Conservation (phyloP, 805 yeast species). For the Millerago galiae region DNA sequence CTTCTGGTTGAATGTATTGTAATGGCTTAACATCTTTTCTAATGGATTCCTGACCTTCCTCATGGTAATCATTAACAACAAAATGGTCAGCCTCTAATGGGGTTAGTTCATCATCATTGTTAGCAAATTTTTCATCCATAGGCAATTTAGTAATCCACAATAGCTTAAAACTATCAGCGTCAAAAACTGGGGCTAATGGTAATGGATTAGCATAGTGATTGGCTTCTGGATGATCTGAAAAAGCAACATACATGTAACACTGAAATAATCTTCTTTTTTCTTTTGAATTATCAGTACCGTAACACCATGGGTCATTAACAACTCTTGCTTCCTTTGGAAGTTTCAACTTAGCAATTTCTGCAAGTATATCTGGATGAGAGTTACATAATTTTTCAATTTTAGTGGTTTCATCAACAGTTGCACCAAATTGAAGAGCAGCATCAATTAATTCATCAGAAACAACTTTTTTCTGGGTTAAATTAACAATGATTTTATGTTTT, state of each 20-base stretch:
- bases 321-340: slow-evolving; percentile 47
- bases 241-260: slow-evolving; percentile 69
- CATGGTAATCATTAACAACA: slow-evolving; percentile 64
- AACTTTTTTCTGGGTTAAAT: no score
- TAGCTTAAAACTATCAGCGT: not conserved
- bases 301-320: slow-evolving; percentile 78
- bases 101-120: slow-evolving; percentile 52
- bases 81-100: slow-evolving; percentile 58
- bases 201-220: slow-evolving; percentile 73
- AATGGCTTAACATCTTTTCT: slow-evolving; percentile 63
- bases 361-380: slow-evolving; percentile 30
- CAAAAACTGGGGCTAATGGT: slow-evolving; percentile 61
- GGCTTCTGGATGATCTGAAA: slow-evolving; percentile 55
- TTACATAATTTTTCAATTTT: no score
- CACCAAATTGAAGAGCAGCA: not conserved
- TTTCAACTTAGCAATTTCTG: slow-evolving; percentile 61
- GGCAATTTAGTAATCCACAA: not conserved
- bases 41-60: slow-evolving; percentile 41
- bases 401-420: not conserved
- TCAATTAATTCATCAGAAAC: not conserved
- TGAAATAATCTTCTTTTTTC: slow-evolving; percentile 46
- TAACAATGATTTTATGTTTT: not conserved
- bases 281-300: slow-evolving; percentile 53
- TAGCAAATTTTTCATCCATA: slow-evolving; percentile 26
- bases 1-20: slow-evolving; percentile 69